These are phyloP conservation scores for Quillaja saponaria DNA, from an alignment of 306 rosid genomes.

Conservation along the genomic window DNA sequence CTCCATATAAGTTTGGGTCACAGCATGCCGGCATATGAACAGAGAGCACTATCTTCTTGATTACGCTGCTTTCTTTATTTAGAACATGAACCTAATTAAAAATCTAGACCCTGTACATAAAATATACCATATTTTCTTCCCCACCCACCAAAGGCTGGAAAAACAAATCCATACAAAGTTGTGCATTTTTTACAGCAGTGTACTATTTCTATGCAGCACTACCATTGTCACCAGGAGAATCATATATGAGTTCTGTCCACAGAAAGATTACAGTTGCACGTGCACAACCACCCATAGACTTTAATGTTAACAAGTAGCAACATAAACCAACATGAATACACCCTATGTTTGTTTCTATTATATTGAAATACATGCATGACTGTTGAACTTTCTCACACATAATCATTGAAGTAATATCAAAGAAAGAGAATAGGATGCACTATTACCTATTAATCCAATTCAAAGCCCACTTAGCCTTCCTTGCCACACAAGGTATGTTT, in stretches of 20 bases:
- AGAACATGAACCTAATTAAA: background rate
- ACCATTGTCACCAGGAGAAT: background rate
- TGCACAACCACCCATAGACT: background rate
- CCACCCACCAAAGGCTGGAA: too few species aligned
- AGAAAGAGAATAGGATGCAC: background rate
- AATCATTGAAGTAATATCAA: background rate
- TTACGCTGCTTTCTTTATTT: background rate
- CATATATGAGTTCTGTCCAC: background rate
- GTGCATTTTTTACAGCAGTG: background rate
- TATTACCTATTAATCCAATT: slow-evolving; percentile 76
- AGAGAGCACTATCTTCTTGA: background rate
- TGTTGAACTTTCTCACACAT: background rate
- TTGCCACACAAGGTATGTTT: slow-evolving; percentile 76
- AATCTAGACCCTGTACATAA: too few species aligned
- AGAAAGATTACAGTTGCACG: background rate
- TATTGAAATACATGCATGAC: background rate
- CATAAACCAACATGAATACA: background rate
- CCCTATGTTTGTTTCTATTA: background rate
- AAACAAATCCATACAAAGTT: too few species aligned
- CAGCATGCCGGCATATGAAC: background rate
- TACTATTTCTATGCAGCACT: background rate
- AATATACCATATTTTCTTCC: too few species aligned
- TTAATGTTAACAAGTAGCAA: background rate
- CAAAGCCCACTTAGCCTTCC: slow-evolving; percentile 88
- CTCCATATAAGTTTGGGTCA: background rate